Base-by-base conservation (phyloP, 2,329 filamentous ascomycete genomes). In the Ascochyta rabiei region DNA sequence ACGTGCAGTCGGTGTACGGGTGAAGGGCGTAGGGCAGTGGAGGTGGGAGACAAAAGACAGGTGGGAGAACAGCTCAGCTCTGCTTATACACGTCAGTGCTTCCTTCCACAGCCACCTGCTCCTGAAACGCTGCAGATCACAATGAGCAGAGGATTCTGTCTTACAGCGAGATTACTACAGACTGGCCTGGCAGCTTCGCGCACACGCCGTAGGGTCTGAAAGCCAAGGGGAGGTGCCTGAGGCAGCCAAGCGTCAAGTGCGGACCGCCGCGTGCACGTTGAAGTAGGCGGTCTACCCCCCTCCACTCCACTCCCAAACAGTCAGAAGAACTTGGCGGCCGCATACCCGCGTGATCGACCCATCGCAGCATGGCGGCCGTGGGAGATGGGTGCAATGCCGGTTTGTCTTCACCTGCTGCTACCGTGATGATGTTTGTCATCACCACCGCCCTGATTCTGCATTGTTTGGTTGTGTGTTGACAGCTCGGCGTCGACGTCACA, bases 301-400 rank as follows among this genome's bases (percentile, higher is more conserved):
- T 21, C 35, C 37, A 39, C 37, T 42, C n/a, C n/a, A n/a, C n/a
- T 4, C 6, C 38, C 28, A 42, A 47, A 53, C 37, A 55, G 50
- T 56, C 59, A 61, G 40, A 43, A 60, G 30, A 53, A 52, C 63
- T 68, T 66, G 63, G 62, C 62, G 56, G 60, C 65, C 62, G 62
- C 58, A 59, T 51, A 51, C 26, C 60, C 60, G 60, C 61, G 57
- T 58, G 49, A 61, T 59, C 53, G 54, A 39, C 62, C 56, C 62
- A 58, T 58, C 24, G 60, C 55, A 56, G 56, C 61, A 48, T 52
- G 50, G 31, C 43, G 40, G 16, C 16, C 33, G 30, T 44, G 24
- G 12, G 16, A 40, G 16, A 48, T 35, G 21, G 21, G 3, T 3
- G 21, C 21, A 23, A 4, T 4, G 18, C 45, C 24, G 40, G 39